These are phyloP conservation scores for Emydomyces testavorans DNA, from an alignment of 2,329 filamentous ascomycete genomes.

Conservation along the genomic window DNA sequence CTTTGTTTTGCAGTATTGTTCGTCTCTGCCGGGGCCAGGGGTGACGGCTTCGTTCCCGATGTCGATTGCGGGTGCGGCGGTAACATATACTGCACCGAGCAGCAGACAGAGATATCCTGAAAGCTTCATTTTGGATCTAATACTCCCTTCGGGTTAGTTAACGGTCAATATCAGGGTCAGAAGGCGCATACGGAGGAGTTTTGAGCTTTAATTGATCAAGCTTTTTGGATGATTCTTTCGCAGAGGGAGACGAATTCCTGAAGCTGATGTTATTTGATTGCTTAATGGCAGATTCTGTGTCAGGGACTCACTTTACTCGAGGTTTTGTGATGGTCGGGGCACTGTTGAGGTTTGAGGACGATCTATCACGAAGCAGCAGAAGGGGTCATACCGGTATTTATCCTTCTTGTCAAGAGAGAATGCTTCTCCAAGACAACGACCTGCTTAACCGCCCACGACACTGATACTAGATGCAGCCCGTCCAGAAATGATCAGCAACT, in stretches of 20 bases:
- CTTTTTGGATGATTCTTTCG: too few relatives aligned
- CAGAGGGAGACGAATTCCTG: too few relatives aligned
- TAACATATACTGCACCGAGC: conserved; percentile 5
- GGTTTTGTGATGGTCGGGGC: not conserved
- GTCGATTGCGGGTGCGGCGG: conserved; percentile 1
- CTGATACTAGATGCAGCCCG: not conserved
- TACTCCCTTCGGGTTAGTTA: not conserved
- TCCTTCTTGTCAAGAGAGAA: not conserved
- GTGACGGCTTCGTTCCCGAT: not conserved
- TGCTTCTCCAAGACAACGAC: not conserved
- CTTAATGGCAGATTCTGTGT: not conserved
- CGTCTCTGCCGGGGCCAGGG: not conserved
- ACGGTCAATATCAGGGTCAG: not conserved
- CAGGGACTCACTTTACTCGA: not conserved
- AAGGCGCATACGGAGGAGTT: not conserved
- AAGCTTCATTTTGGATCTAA: conserved; percentile 7
- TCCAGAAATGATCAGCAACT: conserved; percentile 2
- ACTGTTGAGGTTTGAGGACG: not conserved
- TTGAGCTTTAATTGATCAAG: not conserved
- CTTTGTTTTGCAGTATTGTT: conserved; percentile 2
- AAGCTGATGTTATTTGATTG: not conserved
- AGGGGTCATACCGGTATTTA: conserved; percentile 2
- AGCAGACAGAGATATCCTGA: conserved; percentile 5
- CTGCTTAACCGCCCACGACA: not conserved
- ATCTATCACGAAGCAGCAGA: not conserved